Percentiles rank a stretch among this genome's conserved stretches.
These are phyloP conservation scores for Candida ortonii DNA, from an alignment of 805 yeast species.

Conservation along the genomic window DNA sequence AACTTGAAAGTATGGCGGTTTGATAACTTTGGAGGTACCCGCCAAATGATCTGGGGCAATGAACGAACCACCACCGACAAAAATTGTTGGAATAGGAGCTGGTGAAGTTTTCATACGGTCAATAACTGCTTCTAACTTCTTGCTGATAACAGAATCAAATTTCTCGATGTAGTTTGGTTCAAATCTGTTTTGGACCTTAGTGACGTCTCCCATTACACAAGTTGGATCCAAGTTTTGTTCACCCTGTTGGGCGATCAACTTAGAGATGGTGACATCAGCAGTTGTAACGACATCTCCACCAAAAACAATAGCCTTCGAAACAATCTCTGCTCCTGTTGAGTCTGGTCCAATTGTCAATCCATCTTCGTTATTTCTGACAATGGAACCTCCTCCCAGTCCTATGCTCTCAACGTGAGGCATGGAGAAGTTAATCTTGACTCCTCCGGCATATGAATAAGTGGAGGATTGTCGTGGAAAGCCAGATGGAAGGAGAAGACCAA, in stretches of 20 bases:
- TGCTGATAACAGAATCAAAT: conserved; percentile 11
- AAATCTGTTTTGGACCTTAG: conserved; percentile 1
- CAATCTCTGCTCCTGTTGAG: conserved; percentile 43
- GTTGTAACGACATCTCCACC: conserved; percentile 41
- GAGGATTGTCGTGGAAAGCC: conserved; percentile 48
- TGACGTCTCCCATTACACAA: conserved; percentile 2
- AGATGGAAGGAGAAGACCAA: conserved; percentile 40
- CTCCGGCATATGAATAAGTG: conserved; percentile 40
- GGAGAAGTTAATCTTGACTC: conserved; percentile 45
- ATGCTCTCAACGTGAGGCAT: conserved; percentile 50
- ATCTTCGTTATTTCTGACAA: conserved; percentile 29
- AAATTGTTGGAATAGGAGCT: conserved; percentile 37
- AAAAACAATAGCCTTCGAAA: conserved; percentile 34
- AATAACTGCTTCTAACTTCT: conserved; percentile 37
- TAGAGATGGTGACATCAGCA: conserved; percentile 40
- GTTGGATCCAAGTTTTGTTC: background rate
- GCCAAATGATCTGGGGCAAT: conserved; percentile 33
- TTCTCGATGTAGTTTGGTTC: background rate
- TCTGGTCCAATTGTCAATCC: conserved; percentile 42
- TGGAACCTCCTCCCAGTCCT: conserved; percentile 50
- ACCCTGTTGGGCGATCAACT: background rate
- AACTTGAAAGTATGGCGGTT: conserved; percentile 39
- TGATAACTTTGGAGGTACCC: conserved; percentile 41
- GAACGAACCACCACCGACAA: conserved; percentile 50
- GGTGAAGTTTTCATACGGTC: conserved; percentile 45